These are phyloP conservation scores for Fusarium pilosicola DNA, from an alignment of 2,329 filamentous ascomycete genomes.

Conservation along the genomic window DNA sequence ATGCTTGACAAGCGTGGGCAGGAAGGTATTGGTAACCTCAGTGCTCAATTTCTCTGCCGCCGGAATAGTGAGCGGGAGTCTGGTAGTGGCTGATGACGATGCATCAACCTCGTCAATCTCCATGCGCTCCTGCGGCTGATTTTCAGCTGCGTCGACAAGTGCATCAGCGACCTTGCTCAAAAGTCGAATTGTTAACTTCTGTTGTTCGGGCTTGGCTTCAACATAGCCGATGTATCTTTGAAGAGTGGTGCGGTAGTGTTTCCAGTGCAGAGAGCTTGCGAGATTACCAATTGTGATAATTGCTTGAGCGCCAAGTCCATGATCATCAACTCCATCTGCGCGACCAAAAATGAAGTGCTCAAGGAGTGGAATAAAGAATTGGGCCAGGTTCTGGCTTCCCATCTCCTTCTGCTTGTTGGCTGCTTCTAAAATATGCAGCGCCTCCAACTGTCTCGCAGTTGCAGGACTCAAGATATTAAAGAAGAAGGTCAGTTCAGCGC, in stretches of 20 bases:
- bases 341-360: slow-evolving; percentile 94
- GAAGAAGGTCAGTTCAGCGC: slow-evolving; percentile 79
- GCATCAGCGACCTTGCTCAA: slow-evolving; percentile 85
- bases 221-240: slow-evolving; percentile 86
- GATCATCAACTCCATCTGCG: slow-evolving; percentile 77
- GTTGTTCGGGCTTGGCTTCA: slow-evolving; percentile 79
- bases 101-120: slow-evolving; percentile 52
- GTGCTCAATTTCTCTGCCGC: slow-evolving; percentile 72
- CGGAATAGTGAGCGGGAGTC: slow-evolving; percentile 74
- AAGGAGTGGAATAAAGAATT: slow-evolving; percentile 89
- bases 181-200: slow-evolving; percentile 86
- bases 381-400: slow-evolving; percentile 79
- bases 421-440: slow-evolving; percentile 78
- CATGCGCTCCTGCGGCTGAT: slow-evolving; percentile 53
- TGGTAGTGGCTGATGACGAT: slow-evolving; percentile 44
- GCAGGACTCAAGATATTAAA: slow-evolving; percentile 92
- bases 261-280: slow-evolving; percentile 84
- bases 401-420: slow-evolving; percentile 73
- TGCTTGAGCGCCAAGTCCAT: slow-evolving; percentile 87
- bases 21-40: slow-evolving; percentile 78
- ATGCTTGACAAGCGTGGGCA: slow-evolving; percentile 83
- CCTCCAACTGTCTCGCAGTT: slow-evolving; percentile 84
- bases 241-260: slow-evolving; percentile 86
- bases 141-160: slow-evolving; percentile 66
- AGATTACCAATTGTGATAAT: slow-evolving; percentile 82